Conservation (phyloP, 2,329 filamentous ascomycete genomes). For the Trichoderma afroharzianum region DNA sequence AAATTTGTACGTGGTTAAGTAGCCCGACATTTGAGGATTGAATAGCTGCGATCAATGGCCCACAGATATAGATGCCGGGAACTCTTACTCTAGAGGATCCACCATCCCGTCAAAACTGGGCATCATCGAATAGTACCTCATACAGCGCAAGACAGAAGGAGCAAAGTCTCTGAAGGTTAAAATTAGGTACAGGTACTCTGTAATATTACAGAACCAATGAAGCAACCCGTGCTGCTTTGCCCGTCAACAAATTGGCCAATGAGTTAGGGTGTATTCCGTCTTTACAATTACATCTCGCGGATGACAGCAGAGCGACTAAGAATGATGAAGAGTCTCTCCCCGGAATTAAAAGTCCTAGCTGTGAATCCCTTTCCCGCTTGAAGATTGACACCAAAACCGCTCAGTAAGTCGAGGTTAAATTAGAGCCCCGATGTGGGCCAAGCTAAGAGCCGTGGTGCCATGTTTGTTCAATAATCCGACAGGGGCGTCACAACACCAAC, state of each 20-base stretch:
- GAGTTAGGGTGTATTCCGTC: too few species aligned
- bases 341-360: neutral
- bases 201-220: too few species aligned
- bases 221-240: too few species aligned
- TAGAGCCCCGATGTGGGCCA: neutral
- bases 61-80: neutral
- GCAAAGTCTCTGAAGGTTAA: too few species aligned
- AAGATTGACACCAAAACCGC: neutral
- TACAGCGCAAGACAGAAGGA: too few species aligned
- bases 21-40: neutral
- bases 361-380: neutral
- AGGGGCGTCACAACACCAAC: neutral
- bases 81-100: neutral
- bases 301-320: neutral
- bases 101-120: neutral
- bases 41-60: neutral
- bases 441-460: neutral
- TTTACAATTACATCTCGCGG: too few species aligned
- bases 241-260: too few species aligned
- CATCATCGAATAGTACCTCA: too few species aligned
- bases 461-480: neutral
- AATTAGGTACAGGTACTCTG: too few species aligned
- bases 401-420: neutral
- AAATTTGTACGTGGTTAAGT: neutral
- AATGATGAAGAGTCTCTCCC: neutral